Evolutionary conservation across 1,139 yeast species (phyloP), one percentile per base, ranked within the genome.

Genomic region (Sporopachydermia cereana): DNA sequence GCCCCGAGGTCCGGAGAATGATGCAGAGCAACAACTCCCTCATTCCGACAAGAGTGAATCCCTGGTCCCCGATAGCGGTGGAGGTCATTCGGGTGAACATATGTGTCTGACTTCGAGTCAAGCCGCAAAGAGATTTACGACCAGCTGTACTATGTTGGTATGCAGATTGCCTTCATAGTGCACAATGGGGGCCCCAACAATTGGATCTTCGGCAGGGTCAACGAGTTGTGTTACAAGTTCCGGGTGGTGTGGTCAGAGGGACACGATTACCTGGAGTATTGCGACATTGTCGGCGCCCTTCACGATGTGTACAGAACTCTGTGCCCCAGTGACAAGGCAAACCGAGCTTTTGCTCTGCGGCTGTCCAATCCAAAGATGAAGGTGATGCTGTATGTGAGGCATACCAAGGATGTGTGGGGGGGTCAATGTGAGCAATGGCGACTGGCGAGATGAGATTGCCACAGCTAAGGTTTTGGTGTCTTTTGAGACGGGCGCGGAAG

Each of bases 131-230:
- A 27, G 12, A n/a, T 27, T 12, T 27, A 27, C 30, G n/a, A 27
- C n/a, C n/a, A 12, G n/a, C 30, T 27, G n/a, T 27, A 27, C n/a
- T 27, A 27, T n/a, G 30, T 27, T 27, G 30, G 30, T n/a, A 12
- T 27, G 30, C 30, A 27, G 12, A 27, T 27, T 12, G 12, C 30
- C 12, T 27, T 27, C n/a, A n/a, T n/a, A 12, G 30, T 27, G 14
- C 30, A 27, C n/a, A n/a, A 27, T 27, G 30, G 30, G 12, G 30
- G 30, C 30, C 14, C 14, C 30, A 27, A 12, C 12, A n/a, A 12
- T 27, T 27, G 30, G 30, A 27, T 27, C n/a, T 12, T 27, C n/a
- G 30, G 30, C n/a, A 27, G 30, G n/a, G 30, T 27, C 30, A 27
- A 27, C n/a, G 30, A 27, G 12, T 27, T 27, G 12, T 27, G 30